phyloP scores from a whole-genome alignment of 2,329 filamentous ascomycete genomes.

The Aphanoascus verrucosus region DNA sequence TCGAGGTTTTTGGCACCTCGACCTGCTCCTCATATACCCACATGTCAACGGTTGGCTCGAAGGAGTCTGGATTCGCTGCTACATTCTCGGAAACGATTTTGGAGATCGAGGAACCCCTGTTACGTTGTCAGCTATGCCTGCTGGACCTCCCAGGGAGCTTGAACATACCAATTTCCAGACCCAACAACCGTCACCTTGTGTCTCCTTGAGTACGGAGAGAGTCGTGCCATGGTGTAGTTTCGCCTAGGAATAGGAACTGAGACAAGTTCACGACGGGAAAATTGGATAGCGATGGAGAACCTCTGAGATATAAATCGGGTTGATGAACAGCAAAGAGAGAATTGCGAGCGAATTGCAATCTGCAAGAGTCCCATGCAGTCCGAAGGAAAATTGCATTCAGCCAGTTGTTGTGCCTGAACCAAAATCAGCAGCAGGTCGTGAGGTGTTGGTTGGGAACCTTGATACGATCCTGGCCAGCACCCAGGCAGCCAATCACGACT shows the following conservation, averaged over 20 bases:
- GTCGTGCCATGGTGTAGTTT: slow-evolving; percentile 36
- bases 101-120: slow-evolving; percentile 87
- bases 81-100: slow-evolving; percentile 96
- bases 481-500: not conserved
- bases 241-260: not conserved
- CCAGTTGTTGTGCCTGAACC: not conserved
- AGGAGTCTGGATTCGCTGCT: slow-evolving; percentile 62
- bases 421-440: not conserved
- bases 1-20: slow-evolving; percentile 58
- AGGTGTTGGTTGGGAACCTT: not conserved
- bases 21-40: slow-evolving; percentile 97
- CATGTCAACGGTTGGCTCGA: slow-evolving; percentile 89
- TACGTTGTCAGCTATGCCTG: slow-evolving; percentile 8
- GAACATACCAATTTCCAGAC: slow-evolving; percentile 80
- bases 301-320: not conserved
- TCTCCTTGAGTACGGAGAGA: slow-evolving; percentile 51
- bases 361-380: slow-evolving; percentile 1
- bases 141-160: not conserved
- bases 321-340: not conserved
- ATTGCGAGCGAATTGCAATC: not conserved
- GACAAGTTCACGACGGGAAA: not conserved
- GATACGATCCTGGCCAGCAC: not conserved
- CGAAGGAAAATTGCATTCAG: not conserved
- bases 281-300: not conserved
- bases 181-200: slow-evolving; percentile 92